phyloP scores from a whole-genome alignment of 768 basidiomycete genomes.

The Strobilomyces dryophilus region DNA sequence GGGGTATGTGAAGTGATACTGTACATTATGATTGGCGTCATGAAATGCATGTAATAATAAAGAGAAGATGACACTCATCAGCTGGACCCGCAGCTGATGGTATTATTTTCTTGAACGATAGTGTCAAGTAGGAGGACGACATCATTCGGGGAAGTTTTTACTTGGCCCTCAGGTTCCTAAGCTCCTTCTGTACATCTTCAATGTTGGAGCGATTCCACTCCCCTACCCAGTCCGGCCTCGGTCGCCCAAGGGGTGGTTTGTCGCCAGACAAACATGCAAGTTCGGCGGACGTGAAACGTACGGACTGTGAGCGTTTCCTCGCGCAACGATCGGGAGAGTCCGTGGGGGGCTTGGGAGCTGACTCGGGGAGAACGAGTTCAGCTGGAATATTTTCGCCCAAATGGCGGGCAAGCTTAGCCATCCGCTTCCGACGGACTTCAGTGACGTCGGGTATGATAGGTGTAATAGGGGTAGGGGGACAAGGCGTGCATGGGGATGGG shows the following conservation, averaged over 20 bases:
- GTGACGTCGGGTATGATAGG: constrained; percentile 25
- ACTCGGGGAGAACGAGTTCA: constrained; percentile 42
- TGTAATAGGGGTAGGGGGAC: constrained; percentile 17
- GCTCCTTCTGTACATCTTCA: constrained; percentile 35
- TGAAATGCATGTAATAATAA: constrained; percentile 1
- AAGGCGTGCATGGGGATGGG: constrained; percentile 9
- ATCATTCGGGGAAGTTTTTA: constrained; percentile 2
- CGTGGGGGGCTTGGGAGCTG: neutral
- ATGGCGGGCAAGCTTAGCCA: constrained; percentile 56
- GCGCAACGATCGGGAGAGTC: neutral
- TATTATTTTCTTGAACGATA: neutral
- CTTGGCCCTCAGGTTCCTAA: constrained; percentile 26
- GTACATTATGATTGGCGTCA: constrained; percentile 10
- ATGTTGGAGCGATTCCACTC: constrained; percentile 41
- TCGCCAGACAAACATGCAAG: neutral
- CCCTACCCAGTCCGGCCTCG: constrained; percentile 31
- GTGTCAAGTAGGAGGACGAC: neutral
- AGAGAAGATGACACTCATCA: neutral
- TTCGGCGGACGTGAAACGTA: neutral
- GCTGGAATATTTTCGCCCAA: constrained; percentile 57
- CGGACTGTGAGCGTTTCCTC: constrained; percentile 17
- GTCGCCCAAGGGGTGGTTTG: neutral
- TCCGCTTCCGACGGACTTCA: constrained; percentile 41
- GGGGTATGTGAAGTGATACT: neutral
- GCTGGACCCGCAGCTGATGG: constrained; percentile 18